Conservation (phyloP, 1,284 basidiomycete species). For the Rhodotorula sp. region DNA sequence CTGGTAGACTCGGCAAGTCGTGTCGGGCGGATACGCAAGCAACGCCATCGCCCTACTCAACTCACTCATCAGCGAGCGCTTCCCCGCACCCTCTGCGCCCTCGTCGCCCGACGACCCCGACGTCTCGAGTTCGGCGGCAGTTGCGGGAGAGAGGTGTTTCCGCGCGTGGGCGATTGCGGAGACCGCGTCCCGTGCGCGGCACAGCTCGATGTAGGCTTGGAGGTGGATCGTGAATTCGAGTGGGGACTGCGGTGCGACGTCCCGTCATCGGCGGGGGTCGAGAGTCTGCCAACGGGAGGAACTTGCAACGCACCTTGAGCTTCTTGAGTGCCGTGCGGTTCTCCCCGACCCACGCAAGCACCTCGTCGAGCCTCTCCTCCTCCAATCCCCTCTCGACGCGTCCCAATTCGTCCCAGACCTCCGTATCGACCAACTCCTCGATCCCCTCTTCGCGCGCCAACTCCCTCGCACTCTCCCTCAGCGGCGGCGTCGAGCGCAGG, state of each 20-base stretch:
- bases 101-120: background rate
- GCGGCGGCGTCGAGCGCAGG: slow-evolving; percentile 64
- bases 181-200: slow-evolving; percentile 62
- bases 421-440: slow-evolving; percentile 80
- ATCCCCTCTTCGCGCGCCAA: slow-evolving; percentile 69
- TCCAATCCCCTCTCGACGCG: slow-evolving; percentile 76
- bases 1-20: slow-evolving; percentile 60
- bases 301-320: slow-evolving; percentile 62
- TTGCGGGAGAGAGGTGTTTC: slow-evolving; percentile 71
- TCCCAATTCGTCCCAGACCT: slow-evolving; percentile 62
- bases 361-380: slow-evolving; percentile 74
- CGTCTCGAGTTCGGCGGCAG: slow-evolving; percentile 54
- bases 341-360: slow-evolving; percentile 92
- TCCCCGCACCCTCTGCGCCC: background rate
- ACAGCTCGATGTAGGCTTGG: slow-evolving; percentile 94
- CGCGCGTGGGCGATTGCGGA: slow-evolving; percentile 82
- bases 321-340: slow-evolving; percentile 89
- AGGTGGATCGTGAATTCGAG: slow-evolving; percentile 93
- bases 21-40: slow-evolving; percentile 67
- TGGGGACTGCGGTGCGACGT: slow-evolving; percentile 65
- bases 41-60: slow-evolving; percentile 74
- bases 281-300: background rate
- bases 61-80: slow-evolving; percentile 59
- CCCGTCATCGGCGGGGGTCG: background rate
- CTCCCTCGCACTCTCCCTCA: slow-evolving; percentile 59